Conservation (phyloP, 257 asterid genomes). For the Ophiorrhiza pumila region DNA sequence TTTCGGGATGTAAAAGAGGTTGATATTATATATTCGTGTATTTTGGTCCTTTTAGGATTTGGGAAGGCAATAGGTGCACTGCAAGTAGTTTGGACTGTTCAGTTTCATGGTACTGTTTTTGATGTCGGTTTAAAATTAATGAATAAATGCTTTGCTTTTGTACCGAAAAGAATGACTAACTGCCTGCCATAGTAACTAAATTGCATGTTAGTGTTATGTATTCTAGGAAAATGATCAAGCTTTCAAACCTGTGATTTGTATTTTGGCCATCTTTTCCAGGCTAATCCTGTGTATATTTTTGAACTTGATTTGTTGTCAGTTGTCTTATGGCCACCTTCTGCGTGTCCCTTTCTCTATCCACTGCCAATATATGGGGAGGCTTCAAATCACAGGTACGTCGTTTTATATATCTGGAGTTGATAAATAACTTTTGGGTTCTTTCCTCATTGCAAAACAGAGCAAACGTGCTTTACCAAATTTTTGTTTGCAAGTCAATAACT, state of each 20-base stretch:
- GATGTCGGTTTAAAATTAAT: background rate
- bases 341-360: constrained; percentile 71
- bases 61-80: background rate
- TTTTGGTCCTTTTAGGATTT: background rate
- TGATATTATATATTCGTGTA: constrained; percentile 9
- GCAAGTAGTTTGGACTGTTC: no score
- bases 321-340: constrained; percentile 93
- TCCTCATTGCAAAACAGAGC: background rate
- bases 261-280: background rate
- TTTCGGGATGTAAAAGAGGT: constrained; percentile 79
- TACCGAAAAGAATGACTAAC: background rate
- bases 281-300: background rate
- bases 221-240: background rate
- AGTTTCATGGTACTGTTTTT: no score
- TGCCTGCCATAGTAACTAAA: background rate
- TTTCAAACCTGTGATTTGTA: background rate
- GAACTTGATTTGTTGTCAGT: constrained; percentile 44
- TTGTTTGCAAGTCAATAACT: background rate
- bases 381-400: constrained; percentile 81
- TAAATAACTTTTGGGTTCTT: background rate
- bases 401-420: constrained; percentile 8
- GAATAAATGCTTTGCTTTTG: background rate
- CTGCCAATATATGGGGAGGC: constrained; percentile 90
- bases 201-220: background rate
- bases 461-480: background rate